phyloP scores from a whole-genome alignment of 371 early-diverging fungal species.

The Mucor circinelloides region DNA sequence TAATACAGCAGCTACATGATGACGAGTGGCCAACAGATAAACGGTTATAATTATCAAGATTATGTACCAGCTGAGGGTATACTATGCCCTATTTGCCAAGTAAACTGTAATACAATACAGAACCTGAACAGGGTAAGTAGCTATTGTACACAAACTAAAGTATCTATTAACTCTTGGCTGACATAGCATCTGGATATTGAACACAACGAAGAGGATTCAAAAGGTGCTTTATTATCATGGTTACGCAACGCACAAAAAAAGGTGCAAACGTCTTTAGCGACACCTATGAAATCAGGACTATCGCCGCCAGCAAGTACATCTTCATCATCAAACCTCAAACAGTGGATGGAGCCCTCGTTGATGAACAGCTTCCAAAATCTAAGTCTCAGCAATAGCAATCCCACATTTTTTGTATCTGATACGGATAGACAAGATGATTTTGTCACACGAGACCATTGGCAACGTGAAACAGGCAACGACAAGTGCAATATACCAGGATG shows the following conservation, averaged over 20 bases:
- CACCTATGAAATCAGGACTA: constrained; percentile 5
- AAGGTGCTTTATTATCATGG: constrained; percentile 50
- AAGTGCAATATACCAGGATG: constrained; percentile 50
- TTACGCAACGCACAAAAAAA: constrained; percentile 48
- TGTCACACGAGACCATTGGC: constrained; percentile 62
- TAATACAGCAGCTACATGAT: neutral
- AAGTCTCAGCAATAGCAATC: constrained; percentile 18
- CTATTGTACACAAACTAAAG: too few relatives aligned
- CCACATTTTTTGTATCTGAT: constrained; percentile 42
- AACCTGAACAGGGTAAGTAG: constrained; percentile 42
- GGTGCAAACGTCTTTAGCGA: constrained; percentile 37
- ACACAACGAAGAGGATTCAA: constrained; percentile 49
- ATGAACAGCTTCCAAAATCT: constrained; percentile 28
- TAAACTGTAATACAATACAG: constrained; percentile 45
- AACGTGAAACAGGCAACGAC: constrained; percentile 45
- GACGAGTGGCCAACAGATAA: constrained; percentile 21
- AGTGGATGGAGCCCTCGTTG: constrained; percentile 35
- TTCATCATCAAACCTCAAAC: constrained; percentile 11
- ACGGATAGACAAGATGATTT: constrained; percentile 29
- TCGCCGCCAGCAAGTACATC: constrained; percentile 9
- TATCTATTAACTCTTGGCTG: too few relatives aligned
- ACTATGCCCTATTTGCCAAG: constrained; percentile 60
- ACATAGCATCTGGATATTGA: constrained; percentile 44
- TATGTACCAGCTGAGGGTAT: constrained; percentile 45
- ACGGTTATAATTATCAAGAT: constrained; percentile 38